Conservation (phyloP, 2,329 filamentous ascomycete genomes). For the Fusarium foetens region DNA sequence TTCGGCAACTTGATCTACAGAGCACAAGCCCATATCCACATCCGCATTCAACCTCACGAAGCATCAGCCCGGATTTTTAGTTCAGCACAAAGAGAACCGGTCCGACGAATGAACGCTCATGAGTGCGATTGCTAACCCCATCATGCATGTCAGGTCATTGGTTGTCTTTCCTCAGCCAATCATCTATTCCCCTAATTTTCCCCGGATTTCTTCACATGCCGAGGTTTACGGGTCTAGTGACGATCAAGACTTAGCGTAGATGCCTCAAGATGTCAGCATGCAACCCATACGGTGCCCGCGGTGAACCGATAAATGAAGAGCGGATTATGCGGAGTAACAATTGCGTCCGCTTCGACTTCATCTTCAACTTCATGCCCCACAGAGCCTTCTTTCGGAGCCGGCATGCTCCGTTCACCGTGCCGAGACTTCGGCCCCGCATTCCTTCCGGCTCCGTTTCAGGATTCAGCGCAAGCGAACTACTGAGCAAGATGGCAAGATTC, state of each 20-base stretch:
- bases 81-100: not conserved
- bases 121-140: not conserved
- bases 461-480: not conserved
- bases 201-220: constrained; percentile 27
- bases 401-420: not conserved
- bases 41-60: not conserved
- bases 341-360: not conserved
- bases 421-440: constrained; percentile 32
- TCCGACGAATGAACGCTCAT: not conserved
- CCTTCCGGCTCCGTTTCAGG: not conserved
- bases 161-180: constrained; percentile 4
- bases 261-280: not conserved
- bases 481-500: not conserved
- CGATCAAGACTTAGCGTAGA: constrained; percentile 2
- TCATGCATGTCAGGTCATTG: not conserved
- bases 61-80: not conserved
- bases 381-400: not conserved
- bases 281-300: constrained; percentile 21
- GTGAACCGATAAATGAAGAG: constrained; percentile 2
- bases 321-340: not conserved
- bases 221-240: not conserved
- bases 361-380: not conserved
- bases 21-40: not conserved
- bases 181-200: constrained; percentile 1
- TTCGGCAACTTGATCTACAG: constrained; percentile 18